These are phyloP conservation scores for Blastobotrys indianensis DNA, from an alignment of 1,139 yeast species.

Conservation along the genomic window DNA sequence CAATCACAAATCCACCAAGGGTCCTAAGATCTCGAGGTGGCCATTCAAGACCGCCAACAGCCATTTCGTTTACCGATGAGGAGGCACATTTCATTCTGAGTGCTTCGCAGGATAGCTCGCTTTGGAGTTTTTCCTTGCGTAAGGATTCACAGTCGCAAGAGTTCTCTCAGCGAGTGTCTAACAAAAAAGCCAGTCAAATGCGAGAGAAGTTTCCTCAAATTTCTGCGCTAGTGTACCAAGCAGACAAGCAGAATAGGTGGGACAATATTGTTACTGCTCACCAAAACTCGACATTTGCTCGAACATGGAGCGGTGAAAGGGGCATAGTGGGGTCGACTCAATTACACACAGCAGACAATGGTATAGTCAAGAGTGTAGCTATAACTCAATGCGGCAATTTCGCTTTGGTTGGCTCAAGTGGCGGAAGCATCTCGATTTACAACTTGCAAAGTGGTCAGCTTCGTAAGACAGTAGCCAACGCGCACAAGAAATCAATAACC, in stretches of 20 bases:
- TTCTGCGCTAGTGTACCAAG: conserved; percentile 63
- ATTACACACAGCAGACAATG: conserved; percentile 68
- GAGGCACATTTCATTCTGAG: conserved; percentile 80
- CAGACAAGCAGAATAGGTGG: conserved; percentile 86
- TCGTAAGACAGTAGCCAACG: conserved; percentile 50
- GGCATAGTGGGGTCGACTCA: conserved; percentile 76
- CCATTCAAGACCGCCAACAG: conserved; percentile 84
- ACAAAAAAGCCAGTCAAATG: conserved; percentile 33
- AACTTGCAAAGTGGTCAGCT: conserved; percentile 85
- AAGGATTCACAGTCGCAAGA: conserved; percentile 97
- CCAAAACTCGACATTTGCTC: conserved; percentile 73
- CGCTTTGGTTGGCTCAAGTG: conserved; percentile 84
- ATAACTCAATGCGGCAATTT: conserved; percentile 94
- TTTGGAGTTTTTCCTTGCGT: conserved; percentile 88
- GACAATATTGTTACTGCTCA: conserved; percentile 92
- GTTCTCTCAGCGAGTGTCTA: conserved; percentile 59
- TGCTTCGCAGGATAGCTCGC: conserved; percentile 78
- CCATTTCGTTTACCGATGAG: conserved; percentile 70
- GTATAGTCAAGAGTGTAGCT: conserved; percentile 72
- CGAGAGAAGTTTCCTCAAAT: conserved; percentile 75
- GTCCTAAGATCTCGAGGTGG: conserved; percentile 93
- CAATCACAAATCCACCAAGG: conserved; percentile 82
- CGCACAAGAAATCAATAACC: conserved; percentile 77
- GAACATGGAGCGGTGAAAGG: conserved; percentile 85
- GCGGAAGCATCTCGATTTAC: conserved; percentile 83